Conservation (phyloP, 2,329 filamentous ascomycete genomes). For the Aspergillus caelatus region DNA sequence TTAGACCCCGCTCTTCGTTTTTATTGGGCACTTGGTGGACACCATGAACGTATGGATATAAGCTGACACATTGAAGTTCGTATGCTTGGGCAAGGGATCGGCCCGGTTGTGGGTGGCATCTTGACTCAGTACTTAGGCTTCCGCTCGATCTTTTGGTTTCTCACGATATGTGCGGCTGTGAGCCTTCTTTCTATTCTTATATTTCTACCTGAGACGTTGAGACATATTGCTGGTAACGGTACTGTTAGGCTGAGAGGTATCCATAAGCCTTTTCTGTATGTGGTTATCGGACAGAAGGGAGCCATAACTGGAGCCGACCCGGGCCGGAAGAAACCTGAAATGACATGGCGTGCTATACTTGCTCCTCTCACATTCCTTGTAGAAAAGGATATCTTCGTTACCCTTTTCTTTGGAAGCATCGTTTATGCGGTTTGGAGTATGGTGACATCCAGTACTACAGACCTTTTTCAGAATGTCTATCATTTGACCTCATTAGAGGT, state of each 20-base stretch:
- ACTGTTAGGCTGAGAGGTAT: conserved; percentile 42
- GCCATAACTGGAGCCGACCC: conserved; percentile 16
- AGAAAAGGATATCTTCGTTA: conserved; percentile 52
- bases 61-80: conserved; percentile 33
- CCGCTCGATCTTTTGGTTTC: conserved; percentile 46
- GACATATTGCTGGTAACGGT: conserved; percentile 44
- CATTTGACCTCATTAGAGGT: conserved; percentile 42
- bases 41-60: not conserved
- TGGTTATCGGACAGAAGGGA: conserved; percentile 23
- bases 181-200: conserved; percentile 42
- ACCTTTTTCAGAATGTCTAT: conserved; percentile 34
- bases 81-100: conserved; percentile 50
- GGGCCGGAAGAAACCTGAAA: conserved; percentile 14
- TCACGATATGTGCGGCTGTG: conserved; percentile 40
- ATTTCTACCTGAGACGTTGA: conserved; percentile 47
- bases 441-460: conserved; percentile 50
- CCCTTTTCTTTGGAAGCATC: conserved; percentile 48
- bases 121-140: conserved; percentile 40
- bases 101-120: conserved; percentile 48
- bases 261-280: conserved; percentile 44
- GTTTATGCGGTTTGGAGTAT: conserved; percentile 54
- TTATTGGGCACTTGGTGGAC: not conserved
- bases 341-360: conserved; percentile 39
- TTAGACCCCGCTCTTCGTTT: not conserved
- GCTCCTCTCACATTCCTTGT: conserved; percentile 45